Evolutionary conservation across 2,329 filamentous ascomycete genomes (phyloP), one percentile per base, ranked within the genome.

Genomic region (Monilinia fructigena): DNA sequence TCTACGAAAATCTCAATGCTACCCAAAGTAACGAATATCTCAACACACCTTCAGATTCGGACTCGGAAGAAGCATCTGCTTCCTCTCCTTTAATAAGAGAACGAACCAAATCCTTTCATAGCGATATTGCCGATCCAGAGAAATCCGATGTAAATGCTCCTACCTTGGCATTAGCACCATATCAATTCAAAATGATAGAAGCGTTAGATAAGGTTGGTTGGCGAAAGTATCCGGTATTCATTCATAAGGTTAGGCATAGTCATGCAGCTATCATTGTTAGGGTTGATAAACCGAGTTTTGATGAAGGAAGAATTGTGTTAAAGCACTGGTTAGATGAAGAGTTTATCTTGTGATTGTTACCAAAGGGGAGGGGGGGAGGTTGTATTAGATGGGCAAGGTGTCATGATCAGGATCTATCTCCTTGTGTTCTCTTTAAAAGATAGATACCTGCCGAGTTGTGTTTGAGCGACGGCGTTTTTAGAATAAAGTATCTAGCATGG

Each of bases 191-290:
- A 59, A 97, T 97, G 86, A 90, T 97, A 69, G 83, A 89, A 40
- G 85, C 87, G 12, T 80, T 98, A 59, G 87, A 98, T 72, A 76
- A 77, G n/a, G 75, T 89, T 2, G 82, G 83, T 5, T 89, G 86
- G 84, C 81, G 82, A 58, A 90, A 89, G 76, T 88, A 86, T 70
- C 85, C 83, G 0, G 86, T 93, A 4, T 88, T 89, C 78, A 93
- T 95, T 50, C 89, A 90, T 70, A 90, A 93, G 7, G 83, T 87
- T 65, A 80, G 82, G n/a, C 92, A 97, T 75, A 91, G 86, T 68
- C 94, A 98, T 77, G 94, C 93, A 0, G 93, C 93, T 3, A 96
- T 98, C 58, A 91, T 98, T 70, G 88, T 96, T 47, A 85, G 94
- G 48, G 85, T 82, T 67, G 85, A 89, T 50, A 88, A 86, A 75